Evolutionary conservation across 768 basidiomycete genomes (phyloP).

Genomic region (Neoboletus subvelutipes): DNA sequence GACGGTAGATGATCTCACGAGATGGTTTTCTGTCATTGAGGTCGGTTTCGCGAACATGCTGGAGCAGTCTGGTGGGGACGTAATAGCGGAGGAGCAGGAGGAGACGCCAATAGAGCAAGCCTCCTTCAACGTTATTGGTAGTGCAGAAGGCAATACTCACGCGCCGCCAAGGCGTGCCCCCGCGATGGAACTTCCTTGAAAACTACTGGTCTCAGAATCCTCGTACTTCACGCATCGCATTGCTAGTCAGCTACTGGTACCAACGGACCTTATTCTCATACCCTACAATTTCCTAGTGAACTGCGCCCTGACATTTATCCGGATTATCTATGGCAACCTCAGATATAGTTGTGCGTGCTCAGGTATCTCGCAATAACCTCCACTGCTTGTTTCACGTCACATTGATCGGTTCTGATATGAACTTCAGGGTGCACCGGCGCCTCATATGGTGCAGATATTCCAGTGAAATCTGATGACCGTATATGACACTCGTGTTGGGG

Average conservation of each 20-base stretch:
- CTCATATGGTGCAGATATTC: constrained; percentile 97
- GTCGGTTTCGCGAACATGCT: constrained; percentile 67
- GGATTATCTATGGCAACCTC: constrained; percentile 20
- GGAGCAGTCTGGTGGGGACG: constrained; percentile 48
- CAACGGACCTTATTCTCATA: constrained; percentile 9
- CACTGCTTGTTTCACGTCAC: constrained; percentile 76
- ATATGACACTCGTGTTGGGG: constrained; percentile 6
- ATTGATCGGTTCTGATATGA: constrained; percentile 86
- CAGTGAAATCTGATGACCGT: constrained; percentile 83
- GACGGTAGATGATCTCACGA: constrained; percentile 71
- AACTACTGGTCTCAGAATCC: not conserved
- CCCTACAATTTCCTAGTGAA: constrained; percentile 14
- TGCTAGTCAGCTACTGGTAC: constrained; percentile 21
- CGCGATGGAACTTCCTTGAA: constrained; percentile 22
- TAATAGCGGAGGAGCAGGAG: constrained; percentile 68
- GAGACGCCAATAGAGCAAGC: constrained; percentile 32
- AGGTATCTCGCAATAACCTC: constrained; percentile 80
- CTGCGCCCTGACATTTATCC: constrained; percentile 11
- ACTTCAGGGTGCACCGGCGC: constrained; percentile 83
- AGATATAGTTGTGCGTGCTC: constrained; percentile 58
- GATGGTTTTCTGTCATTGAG: constrained; percentile 77
- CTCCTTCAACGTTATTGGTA: constrained; percentile 7
- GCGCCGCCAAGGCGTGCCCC: constrained; percentile 11
- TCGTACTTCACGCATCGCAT: constrained; percentile 7
- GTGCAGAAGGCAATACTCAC: constrained; percentile 8